A percentile compares a stretch with the other conserved stretches of the same genome.
These are phyloP conservation scores for Alternaria ventricosa DNA, from an alignment of 2,329 filamentous ascomycete genomes.

Conservation along the genomic window DNA sequence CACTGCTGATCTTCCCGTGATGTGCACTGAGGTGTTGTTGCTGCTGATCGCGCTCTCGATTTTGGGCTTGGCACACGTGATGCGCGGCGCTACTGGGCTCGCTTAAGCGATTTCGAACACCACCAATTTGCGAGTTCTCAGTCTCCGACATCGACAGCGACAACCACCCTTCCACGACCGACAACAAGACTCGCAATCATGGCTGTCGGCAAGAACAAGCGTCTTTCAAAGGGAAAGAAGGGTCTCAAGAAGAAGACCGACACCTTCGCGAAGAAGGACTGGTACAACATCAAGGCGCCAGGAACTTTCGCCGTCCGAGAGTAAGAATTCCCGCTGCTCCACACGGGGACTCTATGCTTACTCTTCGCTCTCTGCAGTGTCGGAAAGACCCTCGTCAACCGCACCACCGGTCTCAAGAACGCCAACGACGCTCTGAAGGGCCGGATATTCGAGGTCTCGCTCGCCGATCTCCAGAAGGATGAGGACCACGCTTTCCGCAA, in stretches of 20 bases:
- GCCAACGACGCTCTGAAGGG: constrained; percentile 99
- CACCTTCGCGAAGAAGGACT: constrained; percentile 98
- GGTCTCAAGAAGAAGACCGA: constrained; percentile 99
- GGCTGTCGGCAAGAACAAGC: constrained; percentile 98
- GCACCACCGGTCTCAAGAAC: constrained; percentile 99
- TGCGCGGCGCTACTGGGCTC: constrained; percentile 14
- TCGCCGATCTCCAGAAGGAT: constrained; percentile 99
- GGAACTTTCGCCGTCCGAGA: constrained; percentile 95
- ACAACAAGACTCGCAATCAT: constrained; percentile 67
- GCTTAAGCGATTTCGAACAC: constrained; percentile 12
- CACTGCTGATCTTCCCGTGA: neutral
- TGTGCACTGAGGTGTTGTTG: neutral
- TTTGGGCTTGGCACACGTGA: constrained; percentile 16
- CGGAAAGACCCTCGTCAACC: constrained; percentile 99
- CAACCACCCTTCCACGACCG: constrained; percentile 38
- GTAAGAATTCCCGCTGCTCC: constrained; percentile 65
- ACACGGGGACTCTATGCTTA: constrained; percentile 36
- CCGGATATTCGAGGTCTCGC: constrained; percentile 97
- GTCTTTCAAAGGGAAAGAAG: constrained; percentile 99
- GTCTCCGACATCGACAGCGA: constrained; percentile 40
- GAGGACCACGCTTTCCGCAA: constrained; percentile 99
- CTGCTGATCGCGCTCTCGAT: neutral
- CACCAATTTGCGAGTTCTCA: constrained; percentile 15
- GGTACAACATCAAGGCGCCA: constrained; percentile 98
- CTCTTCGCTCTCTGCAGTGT: constrained; percentile 68